Base-by-base conservation (phyloP, 2,329 filamentous ascomycete genomes). In the Coccinonectria pachysandricola region DNA sequence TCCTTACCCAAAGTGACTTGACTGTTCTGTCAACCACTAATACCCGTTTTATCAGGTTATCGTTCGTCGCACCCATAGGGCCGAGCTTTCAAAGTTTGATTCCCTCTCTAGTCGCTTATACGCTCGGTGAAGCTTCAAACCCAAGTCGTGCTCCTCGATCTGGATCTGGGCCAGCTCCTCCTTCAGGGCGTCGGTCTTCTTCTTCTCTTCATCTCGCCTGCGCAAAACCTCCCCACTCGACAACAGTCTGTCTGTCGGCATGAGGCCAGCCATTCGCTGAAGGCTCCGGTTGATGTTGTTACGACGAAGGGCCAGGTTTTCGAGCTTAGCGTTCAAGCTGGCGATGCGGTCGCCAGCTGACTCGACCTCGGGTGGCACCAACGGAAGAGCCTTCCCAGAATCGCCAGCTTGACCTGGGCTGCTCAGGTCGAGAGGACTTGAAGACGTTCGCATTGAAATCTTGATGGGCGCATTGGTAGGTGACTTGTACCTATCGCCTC, bases 41-140 rank as follows among this genome's bases (percentile, higher is more conserved):
- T n/a, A n/a, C n/a, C n/a, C n/a, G n/a, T n/a, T n/a, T n/a, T n/a
- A n/a, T 68, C 51, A 79, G 35, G 65, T 71, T 12, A 81, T 86
- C 34, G 86, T 77, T 37, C 84, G 67, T 45, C 78, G 70, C 25
- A 92, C 79, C 84, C 84, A 92, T 7, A 92, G 56, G 15, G 71
- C 71, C 1, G 75, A 78, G 8, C 71, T 72, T 44, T 82, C 75
- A 43, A 65, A 79, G 17, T 65, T 62, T 3, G 65, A 66, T 27
- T 79, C 68, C 37, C 77, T 70, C 43, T 87, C 80, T 41, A 75
- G 65, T 24, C 82, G 69, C 59, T 84, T 87, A 56, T 81, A 79
- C 7, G 79, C 77, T 12, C 79, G 63, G 49, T 83, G 73, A 28
- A 91, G 60, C 52, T 76, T 78, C 43, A 91, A 57, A 1, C 83